phyloP scores from a whole-genome alignment of 108 stramenopile species.

The Cyclotella cryptica region DNA sequence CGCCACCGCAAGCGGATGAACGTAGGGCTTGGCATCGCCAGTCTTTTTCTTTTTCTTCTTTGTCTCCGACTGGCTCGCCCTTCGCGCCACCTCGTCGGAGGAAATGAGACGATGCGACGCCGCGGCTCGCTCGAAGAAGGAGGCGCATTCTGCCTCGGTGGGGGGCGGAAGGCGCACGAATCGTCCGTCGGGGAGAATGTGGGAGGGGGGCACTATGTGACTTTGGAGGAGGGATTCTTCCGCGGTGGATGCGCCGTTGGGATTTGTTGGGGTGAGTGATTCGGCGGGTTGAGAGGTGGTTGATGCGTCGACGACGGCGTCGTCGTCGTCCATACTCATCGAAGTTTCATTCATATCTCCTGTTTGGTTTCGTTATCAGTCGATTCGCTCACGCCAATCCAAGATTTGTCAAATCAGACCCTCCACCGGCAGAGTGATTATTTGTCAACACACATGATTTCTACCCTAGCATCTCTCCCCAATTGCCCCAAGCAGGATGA shows the following conservation, averaged over 20 bases:
- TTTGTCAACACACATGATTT: too few relatives aligned
- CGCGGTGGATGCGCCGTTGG: background rate
- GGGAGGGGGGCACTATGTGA: conserved; percentile 70
- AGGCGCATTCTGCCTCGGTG: conserved; percentile 53
- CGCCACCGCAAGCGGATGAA: conserved; percentile 81
- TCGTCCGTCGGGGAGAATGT: conserved; percentile 81
- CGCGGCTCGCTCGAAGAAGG: conserved; percentile 78
- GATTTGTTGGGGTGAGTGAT: background rate
- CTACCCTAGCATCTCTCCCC: too few relatives aligned
- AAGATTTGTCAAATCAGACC: too few relatives aligned
- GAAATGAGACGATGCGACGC: conserved; percentile 68
- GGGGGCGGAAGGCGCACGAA: conserved; percentile 74
- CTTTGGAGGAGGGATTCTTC: conserved; percentile 21
- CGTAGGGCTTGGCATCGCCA: conserved; percentile 20
- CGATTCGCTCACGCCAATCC: too few relatives aligned
- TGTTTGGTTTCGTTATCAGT: too few relatives aligned
- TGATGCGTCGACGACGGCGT: background rate
- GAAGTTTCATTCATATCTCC: too few relatives aligned
- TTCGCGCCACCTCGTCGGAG: conserved; percentile 20
- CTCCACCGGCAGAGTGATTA: too few relatives aligned
- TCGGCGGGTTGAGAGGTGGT: background rate
- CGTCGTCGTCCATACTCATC: background rate
- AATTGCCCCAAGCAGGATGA: too few relatives aligned
- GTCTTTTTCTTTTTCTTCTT: conserved; percentile 38
- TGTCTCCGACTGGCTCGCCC: conserved; percentile 17